Conservation (phyloP, 73 alveolate species). For the Paramecium caudatum region DNA sequence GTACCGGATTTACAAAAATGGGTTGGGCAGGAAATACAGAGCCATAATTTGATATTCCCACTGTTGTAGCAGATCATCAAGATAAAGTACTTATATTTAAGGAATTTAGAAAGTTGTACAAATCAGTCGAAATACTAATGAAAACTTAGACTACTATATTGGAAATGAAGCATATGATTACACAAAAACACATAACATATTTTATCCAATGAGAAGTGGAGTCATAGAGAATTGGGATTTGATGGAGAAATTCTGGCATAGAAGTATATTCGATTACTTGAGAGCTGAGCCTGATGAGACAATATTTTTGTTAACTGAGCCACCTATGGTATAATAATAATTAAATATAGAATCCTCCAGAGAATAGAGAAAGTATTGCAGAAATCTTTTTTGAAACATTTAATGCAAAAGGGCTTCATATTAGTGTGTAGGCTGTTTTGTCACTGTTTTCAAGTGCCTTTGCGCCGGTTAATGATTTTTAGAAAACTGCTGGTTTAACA, state of each 20-base stretch:
- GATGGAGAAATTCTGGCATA: constrained; percentile 98
- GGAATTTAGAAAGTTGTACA: constrained; percentile 70
- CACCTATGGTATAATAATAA: constrained; percentile 90
- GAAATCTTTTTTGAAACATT: constrained; percentile 97
- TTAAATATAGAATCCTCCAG: constrained; percentile 92
- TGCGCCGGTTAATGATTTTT: constrained; percentile 74
- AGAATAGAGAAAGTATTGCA: constrained; percentile 99
- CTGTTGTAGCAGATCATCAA: constrained; percentile 92
- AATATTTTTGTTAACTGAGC: constrained; percentile 97
- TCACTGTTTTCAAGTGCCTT: constrained; percentile 93
- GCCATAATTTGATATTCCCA: constrained; percentile 96
- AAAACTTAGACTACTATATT: constrained; percentile 94
- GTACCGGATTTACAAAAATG: constrained; percentile 96
- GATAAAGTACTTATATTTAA: constrained; percentile 78
- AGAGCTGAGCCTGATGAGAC: constrained; percentile 96
- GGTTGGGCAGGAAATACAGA: constrained; percentile 98
- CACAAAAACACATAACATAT: constrained; percentile 81
- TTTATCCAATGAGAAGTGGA: constrained; percentile 89
- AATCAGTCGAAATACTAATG: constrained; percentile 77
- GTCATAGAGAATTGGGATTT: constrained; percentile 97
- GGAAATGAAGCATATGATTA: constrained; percentile 95
- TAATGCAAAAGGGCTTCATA: constrained; percentile 96
- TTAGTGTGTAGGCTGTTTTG: constrained; percentile 98
- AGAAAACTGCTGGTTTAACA: constrained; percentile 83
- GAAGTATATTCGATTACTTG: constrained; percentile 85